Evolutionary conservation across 805 yeast species (phyloP), one percentile per base, ranked within the genome.

Genomic region (Candida silvicultrix): DNA sequence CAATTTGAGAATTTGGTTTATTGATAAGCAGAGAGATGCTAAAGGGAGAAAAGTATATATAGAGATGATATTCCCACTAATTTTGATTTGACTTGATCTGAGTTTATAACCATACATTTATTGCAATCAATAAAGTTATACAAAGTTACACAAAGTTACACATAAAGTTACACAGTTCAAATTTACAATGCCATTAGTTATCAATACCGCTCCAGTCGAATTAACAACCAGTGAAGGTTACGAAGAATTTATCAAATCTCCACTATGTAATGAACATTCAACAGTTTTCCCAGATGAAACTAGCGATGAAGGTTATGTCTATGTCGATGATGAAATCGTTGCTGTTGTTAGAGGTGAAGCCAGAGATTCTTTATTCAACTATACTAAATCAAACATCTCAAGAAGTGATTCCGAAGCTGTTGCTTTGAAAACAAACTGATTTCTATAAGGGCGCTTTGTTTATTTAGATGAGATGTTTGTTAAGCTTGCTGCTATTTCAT

Each of bases 301-400:
- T 45, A 58, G 56, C 22, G 57, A 65, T 37, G 50, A 58, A 16
- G 73, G 71, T 7, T 66, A 67, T 46, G 65, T 69, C 16, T 40
- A 65, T 45, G 60, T 58, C 15, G 60, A 63, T 31, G 61, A 62
- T 42, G 67, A 65, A 35, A 57, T 67, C 7, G 62, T 69, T 31
- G 74, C 74, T 35, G 64, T 67, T 8, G 65, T 68, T n/a, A 55
- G 61, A 5, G 71, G 68, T 32, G 67, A 61, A 35, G 74, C 71
- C 4, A 62, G 53, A 52, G 63, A 61, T 36, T 55, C 65, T 14
- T 49, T 67, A 37, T 49, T 52, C 49, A 46, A 12, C 11, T 20
- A 19, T 14, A 14, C 16, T 4, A 19, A 37, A 6, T 14, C 25
- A 11, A 21, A 14, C 18, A 14, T 31, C 5, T 16, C 18, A 15